Conservation (phyloP, 192 early-diverging fungal species). For the Coemansia aciculifera region DNA sequence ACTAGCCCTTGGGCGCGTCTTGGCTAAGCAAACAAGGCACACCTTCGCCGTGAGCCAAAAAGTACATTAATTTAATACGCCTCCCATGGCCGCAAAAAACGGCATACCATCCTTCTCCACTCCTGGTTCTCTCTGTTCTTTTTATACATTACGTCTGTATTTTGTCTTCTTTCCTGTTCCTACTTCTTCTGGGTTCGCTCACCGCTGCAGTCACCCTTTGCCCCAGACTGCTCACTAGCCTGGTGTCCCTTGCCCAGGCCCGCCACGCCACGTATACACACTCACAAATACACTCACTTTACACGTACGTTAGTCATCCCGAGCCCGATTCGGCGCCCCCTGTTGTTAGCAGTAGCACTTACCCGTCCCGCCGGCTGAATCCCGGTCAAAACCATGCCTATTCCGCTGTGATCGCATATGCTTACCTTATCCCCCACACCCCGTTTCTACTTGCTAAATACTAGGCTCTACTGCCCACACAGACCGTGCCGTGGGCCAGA, state of each 20-base stretch:
- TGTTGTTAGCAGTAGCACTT: background rate
- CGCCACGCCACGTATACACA: background rate
- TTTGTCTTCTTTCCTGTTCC: slow-evolving; percentile 8
- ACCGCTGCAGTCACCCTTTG: background rate
- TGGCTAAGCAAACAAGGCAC: slow-evolving; percentile 2
- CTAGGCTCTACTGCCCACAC: slow-evolving; percentile 3
- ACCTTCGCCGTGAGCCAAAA: background rate
- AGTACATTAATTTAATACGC: slow-evolving; percentile 15
- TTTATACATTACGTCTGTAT: slow-evolving; percentile 4
- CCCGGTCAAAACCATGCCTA: background rate
- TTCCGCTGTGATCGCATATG: slow-evolving; percentile 9
- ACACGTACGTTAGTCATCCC: background rate
- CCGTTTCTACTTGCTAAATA: background rate
- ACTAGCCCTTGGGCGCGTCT: slow-evolving; percentile 3
- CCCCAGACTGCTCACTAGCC: background rate
- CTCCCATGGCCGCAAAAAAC: slow-evolving; percentile 7
- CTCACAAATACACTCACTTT: background rate
- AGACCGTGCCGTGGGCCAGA: background rate
- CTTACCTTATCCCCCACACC: slow-evolving; percentile 1
- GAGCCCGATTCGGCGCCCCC: background rate
- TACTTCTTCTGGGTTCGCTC: slow-evolving; percentile 9
- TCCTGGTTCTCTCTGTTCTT: slow-evolving; percentile 10
- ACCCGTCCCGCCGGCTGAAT: background rate
- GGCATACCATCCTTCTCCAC: slow-evolving; percentile 15
- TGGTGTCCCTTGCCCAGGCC: background rate